These are phyloP conservation scores for Tripidium arundinaceum DNA, from an alignment of 202 grass and related monocot species.

Conservation along the genomic window DNA sequence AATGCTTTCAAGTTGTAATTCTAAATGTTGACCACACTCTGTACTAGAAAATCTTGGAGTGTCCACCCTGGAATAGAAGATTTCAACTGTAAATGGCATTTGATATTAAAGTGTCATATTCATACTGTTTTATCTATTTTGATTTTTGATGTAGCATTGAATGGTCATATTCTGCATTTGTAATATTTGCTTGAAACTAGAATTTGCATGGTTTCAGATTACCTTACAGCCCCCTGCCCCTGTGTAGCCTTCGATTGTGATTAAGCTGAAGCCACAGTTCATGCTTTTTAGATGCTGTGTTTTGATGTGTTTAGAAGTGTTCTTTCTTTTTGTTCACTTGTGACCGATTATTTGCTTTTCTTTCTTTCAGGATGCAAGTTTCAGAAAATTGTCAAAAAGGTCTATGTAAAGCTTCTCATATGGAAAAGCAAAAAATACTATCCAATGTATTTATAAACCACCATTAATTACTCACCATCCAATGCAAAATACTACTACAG, in stretches of 20 bases:
- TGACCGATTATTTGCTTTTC: not conserved
- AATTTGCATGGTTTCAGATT: not conserved
- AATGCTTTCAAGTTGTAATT: not conserved
- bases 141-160: not conserved
- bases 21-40: not conserved
- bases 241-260: not conserved
- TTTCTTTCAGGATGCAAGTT: not conserved
- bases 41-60: conserved; percentile 23
- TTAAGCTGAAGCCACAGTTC: not conserved
- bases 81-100: not conserved
- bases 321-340: not conserved
- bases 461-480: not conserved
- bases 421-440: not conserved
- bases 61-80: not conserved
- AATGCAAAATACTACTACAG: not conserved
- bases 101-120: not conserved
- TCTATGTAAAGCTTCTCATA: not conserved
- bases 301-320: conserved; percentile 8
- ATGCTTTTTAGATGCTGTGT: not conserved
- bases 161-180: not conserved
- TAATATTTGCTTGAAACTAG: not conserved
- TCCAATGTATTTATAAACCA: not conserved
- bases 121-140: not conserved
- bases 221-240: not conserved
- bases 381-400: not conserved